A percentile compares a stretch with the other conserved stretches of the same genome.
Evolutionary conservation across 306 rosid species (phyloP).

Genomic region (Mucuna pruriens): DNA sequence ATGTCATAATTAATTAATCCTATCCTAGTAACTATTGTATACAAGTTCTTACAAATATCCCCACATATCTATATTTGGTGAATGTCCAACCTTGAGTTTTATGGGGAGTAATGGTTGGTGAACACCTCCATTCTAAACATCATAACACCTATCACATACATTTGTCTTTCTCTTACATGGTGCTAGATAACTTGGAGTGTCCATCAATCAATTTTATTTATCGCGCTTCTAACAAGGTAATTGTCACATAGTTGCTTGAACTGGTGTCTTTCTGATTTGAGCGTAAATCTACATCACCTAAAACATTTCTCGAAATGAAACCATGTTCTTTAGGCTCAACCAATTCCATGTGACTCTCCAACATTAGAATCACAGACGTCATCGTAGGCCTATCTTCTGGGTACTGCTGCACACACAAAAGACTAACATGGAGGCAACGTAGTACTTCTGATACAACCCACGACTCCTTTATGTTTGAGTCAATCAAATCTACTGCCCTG

Average conservation of each 20-base stretch:
- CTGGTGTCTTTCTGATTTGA: constrained; percentile 22
- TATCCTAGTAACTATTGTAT: too few relatives aligned
- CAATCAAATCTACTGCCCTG: constrained; percentile 40
- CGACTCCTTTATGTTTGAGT: constrained; percentile 19
- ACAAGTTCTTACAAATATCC: background rate
- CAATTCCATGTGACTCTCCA: constrained; percentile 36
- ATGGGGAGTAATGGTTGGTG: too few relatives aligned
- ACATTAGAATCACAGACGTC: constrained; percentile 42
- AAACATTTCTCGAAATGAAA: background rate
- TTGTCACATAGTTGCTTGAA: constrained; percentile 12
- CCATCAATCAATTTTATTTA: too few relatives aligned
- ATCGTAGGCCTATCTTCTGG: constrained; percentile 37
- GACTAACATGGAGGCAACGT: constrained; percentile 50
- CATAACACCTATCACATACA: too few relatives aligned
- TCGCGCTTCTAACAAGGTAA: background rate
- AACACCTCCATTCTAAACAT: too few relatives aligned
- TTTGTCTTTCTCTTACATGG: too few relatives aligned
- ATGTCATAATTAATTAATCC: too few relatives aligned
- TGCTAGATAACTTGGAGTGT: too few relatives aligned
- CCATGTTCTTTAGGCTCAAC: constrained; percentile 53
- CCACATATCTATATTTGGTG: background rate
- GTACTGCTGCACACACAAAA: constrained; percentile 53
- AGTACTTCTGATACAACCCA: constrained; percentile 24
- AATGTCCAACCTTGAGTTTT: too few relatives aligned
- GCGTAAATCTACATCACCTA: background rate